Evolutionary conservation across 192 early-diverging fungal genomes (phyloP).

Genomic region (Geranomyces variabilis): DNA sequence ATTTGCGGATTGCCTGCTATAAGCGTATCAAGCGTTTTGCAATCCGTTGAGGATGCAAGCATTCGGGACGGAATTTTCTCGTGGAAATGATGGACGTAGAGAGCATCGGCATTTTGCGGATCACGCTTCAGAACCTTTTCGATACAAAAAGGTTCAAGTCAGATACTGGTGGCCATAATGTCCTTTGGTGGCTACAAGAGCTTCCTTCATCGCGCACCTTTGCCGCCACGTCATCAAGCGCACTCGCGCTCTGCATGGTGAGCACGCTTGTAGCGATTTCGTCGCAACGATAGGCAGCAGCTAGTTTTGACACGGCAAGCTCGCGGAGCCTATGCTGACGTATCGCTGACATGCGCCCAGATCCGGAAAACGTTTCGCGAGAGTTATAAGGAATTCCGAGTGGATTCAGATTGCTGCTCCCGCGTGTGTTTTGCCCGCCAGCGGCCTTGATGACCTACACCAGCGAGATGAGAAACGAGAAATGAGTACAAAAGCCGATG

Average conservation of each 20-base stretch:
- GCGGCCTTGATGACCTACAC: slow-evolving; percentile 37
- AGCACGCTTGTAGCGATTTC: slow-evolving; percentile 46
- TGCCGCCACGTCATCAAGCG: slow-evolving; percentile 43
- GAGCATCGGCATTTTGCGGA: slow-evolving; percentile 38
- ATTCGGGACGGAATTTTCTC: slow-evolving; percentile 50
- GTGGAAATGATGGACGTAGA: slow-evolving; percentile 50
- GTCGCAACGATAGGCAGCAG: slow-evolving; percentile 41
- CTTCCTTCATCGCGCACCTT: slow-evolving; percentile 21
- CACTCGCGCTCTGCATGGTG: slow-evolving; percentile 44
- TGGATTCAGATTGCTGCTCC: slow-evolving; percentile 12
- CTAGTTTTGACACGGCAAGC: slow-evolving; percentile 42
- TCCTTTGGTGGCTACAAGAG: too few relatives aligned
- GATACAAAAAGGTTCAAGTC: background rate
- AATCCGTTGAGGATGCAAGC: slow-evolving; percentile 43
- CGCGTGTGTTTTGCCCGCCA: slow-evolving; percentile 19
- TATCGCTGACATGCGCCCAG: slow-evolving; percentile 25
- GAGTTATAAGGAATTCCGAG: slow-evolving; percentile 17
- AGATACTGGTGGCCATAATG: too few relatives aligned
- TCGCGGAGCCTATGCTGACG: slow-evolving; percentile 42
- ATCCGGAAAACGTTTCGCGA: background rate
- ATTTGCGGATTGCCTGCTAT: slow-evolving; percentile 28
- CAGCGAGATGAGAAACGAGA: background rate
- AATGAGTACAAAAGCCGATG: too few relatives aligned
- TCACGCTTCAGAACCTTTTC: slow-evolving; percentile 40
- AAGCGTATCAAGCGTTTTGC: slow-evolving; percentile 31